Conservation (phyloP, 1,139 yeast species). For the Magnusiomyces ingens region DNA sequence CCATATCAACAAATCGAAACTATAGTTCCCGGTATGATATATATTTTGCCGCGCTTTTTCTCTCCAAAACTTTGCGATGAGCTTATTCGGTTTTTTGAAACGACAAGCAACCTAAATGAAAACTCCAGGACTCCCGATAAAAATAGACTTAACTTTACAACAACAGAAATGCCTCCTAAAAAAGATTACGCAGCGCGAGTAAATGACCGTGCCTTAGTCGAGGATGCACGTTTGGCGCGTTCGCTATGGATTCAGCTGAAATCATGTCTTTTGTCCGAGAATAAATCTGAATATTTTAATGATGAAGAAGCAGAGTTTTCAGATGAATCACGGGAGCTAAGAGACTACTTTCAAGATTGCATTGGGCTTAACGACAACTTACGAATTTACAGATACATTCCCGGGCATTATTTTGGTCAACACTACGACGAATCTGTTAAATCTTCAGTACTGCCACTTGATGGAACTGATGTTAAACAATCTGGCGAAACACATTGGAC, state of each 20-base stretch:
- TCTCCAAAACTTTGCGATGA: slow-evolving; percentile 40
- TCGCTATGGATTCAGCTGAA: slow-evolving; percentile 43
- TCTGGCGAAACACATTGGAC: slow-evolving; percentile 53
- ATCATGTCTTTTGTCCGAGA: slow-evolving; percentile 26
- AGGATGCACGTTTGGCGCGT: slow-evolving; percentile 38
- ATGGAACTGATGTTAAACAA: not conserved
- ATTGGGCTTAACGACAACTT: slow-evolving; percentile 52
- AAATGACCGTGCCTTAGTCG: slow-evolving; percentile 46
- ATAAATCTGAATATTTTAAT: slow-evolving; percentile 12
- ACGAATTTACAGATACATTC: slow-evolving; percentile 48
- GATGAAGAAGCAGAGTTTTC: slow-evolving; percentile 2
- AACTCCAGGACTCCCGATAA: not conserved
- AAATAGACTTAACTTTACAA: slow-evolving; percentile 11
- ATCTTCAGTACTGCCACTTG: slow-evolving; percentile 24
- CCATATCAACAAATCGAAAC: slow-evolving; percentile 15
- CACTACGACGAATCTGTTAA: slow-evolving; percentile 58
- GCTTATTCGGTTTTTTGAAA: slow-evolving; percentile 31
- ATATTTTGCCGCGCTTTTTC: slow-evolving; percentile 44
- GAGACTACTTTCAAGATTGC: slow-evolving; percentile 36
- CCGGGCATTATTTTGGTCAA: slow-evolving; percentile 56
- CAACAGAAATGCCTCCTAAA: slow-evolving; percentile 19
- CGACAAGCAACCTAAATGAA: slow-evolving; percentile 3
- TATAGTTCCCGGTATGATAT: slow-evolving; percentile 37
- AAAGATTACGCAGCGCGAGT: slow-evolving; percentile 54
- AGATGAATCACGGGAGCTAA: slow-evolving; percentile 11